Conservation (phyloP, 78 protist genomes). For the Chrysochromulina parva region DNA sequence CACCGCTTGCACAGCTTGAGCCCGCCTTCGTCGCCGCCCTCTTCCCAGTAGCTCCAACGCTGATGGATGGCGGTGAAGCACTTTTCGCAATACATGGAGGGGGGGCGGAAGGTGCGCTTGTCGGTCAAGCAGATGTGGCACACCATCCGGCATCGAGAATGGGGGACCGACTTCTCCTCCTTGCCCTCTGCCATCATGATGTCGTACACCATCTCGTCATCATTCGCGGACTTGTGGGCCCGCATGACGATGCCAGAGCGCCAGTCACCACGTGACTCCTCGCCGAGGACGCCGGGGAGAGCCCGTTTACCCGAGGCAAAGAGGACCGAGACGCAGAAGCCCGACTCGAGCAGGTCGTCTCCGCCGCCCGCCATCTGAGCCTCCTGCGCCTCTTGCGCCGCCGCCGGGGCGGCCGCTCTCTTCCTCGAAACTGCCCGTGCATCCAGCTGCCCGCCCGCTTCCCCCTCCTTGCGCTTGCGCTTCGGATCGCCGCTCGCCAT, state of each 20-base stretch:
- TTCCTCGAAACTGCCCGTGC: not conserved
- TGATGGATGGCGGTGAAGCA: not conserved
- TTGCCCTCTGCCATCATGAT: not conserved
- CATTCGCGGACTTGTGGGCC: not conserved
- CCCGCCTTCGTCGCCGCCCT: slow-evolving; percentile 9
- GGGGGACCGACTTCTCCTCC: slow-evolving; percentile 20
- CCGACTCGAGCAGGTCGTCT: not conserved
- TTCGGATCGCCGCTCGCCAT: not conserved
- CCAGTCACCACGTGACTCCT: not conserved
- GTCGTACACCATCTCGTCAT: slow-evolving; percentile 7
- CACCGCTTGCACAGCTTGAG: slow-evolving; percentile 28
- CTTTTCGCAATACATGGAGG: slow-evolving; percentile 29
- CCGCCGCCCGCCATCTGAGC: not conserved
- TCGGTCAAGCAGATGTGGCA: not conserved
- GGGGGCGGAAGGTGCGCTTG: slow-evolving; percentile 26
- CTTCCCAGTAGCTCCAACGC: slow-evolving; percentile 28
- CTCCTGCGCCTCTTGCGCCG: not conserved
- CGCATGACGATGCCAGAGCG: not conserved
- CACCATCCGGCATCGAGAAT: not conserved
- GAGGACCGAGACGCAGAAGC: not conserved
- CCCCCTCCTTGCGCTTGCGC: not conserved
- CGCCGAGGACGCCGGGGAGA: not conserved
- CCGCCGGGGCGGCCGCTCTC: not conserved
- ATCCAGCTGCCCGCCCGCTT: not conserved
- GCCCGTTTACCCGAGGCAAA: not conserved